Conservation (phyloP, 768 basidiomycete species). For the Gymnopilus dilepis region DNA sequence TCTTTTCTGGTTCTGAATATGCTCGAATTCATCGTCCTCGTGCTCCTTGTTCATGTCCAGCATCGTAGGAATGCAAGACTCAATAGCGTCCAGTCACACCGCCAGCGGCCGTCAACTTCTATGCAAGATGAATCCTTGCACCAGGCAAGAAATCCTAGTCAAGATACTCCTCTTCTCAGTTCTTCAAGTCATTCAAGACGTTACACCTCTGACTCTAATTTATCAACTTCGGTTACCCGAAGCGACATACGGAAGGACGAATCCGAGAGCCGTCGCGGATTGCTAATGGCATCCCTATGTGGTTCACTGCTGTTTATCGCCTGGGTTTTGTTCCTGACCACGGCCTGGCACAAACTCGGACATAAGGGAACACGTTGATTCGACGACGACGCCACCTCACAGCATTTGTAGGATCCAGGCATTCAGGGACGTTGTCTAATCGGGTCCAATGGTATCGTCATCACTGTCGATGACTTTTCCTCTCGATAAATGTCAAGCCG, state of each 20-base stretch:
- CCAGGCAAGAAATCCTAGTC: conserved; percentile 9
- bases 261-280: conserved; percentile 52
- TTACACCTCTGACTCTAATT: not conserved
- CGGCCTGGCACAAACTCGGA: conserved; percentile 62
- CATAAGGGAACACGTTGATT: conserved; percentile 10
- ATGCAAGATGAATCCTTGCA: not conserved
- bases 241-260: conserved; percentile 13
- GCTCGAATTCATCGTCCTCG: conserved; percentile 57
- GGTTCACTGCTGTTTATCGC: conserved; percentile 50
- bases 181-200: not conserved
- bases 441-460: too few species aligned
- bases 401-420: too few species aligned
- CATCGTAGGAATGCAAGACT: conserved; percentile 37
- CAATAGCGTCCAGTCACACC: conserved; percentile 7
- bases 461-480: too few species aligned
- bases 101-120: not conserved
- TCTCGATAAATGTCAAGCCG: too few species aligned
- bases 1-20: conserved; percentile 62
- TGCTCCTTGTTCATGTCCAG: conserved; percentile 55
- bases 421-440: too few species aligned
- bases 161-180: conserved; percentile 20
- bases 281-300: conserved; percentile 50
- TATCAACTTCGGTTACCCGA: not conserved
- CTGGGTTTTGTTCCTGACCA: conserved; percentile 69
- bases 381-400: not conserved